These are phyloP conservation scores for Durusdinium trenchii DNA, from an alignment of 73 alveolate genomes.

Conservation along the genomic window DNA sequence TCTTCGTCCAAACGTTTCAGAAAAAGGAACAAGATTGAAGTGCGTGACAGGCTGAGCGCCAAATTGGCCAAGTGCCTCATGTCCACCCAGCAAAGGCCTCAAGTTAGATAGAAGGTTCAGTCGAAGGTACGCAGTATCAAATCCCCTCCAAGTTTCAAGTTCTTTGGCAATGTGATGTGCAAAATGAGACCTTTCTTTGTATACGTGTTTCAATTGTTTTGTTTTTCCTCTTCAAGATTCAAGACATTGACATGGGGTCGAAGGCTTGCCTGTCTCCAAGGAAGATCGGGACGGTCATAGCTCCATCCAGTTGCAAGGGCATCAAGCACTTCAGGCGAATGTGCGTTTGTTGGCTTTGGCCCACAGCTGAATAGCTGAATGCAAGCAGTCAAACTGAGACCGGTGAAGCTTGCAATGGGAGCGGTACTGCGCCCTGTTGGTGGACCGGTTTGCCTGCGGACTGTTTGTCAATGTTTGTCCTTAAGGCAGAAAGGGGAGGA, in stretches of 20 bases:
- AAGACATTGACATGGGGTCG: background rate
- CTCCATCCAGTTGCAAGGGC: conserved; percentile 17
- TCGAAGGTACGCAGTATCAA: background rate
- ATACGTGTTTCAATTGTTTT: no score
- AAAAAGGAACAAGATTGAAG: background rate
- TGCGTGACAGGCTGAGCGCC: background rate
- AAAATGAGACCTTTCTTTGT: no score
- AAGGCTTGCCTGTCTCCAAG: background rate
- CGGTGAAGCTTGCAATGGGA: no score
- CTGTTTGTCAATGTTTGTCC: no score
- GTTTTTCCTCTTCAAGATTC: no score
- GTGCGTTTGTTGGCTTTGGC: background rate
- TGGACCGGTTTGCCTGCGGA: no score
- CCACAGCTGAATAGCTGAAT: no score
- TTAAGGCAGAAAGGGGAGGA: no score
- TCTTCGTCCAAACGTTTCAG: background rate
- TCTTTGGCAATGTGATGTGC: no score
- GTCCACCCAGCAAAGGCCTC: background rate
- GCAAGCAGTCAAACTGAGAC: no score
- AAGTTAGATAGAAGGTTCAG: background rate
- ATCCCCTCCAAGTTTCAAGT: no score
- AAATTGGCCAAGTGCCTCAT: background rate
- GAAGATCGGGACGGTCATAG: conserved; percentile 27
- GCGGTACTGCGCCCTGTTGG: no score
- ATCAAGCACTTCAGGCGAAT: conserved; percentile 12